These are phyloP conservation scores for Neonectria coccinea DNA, from an alignment of 2,329 filamentous ascomycete genomes.

Conservation along the genomic window DNA sequence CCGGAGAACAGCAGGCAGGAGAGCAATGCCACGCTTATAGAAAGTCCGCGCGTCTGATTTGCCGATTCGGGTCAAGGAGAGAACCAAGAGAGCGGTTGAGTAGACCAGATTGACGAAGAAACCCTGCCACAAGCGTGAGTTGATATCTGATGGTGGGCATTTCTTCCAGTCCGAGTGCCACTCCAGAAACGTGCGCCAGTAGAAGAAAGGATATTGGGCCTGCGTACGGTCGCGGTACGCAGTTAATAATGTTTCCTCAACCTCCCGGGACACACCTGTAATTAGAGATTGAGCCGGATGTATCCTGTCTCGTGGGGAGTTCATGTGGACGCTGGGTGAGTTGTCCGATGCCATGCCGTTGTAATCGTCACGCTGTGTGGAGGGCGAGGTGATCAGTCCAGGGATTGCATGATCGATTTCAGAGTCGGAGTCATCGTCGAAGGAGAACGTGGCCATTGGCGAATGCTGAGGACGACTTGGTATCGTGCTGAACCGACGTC, in stretches of 20 bases:
- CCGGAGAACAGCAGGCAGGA: slow-evolving; percentile 23
- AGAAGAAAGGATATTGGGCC: slow-evolving; percentile 44
- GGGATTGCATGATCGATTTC: slow-evolving; percentile 19
- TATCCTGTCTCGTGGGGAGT: not conserved
- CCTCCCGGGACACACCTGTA: slow-evolving; percentile 4
- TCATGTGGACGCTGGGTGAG: not conserved
- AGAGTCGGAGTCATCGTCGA: slow-evolving; percentile 13
- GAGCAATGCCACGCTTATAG: slow-evolving; percentile 37
- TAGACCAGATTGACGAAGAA: slow-evolving; percentile 48
- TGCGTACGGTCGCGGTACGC: slow-evolving; percentile 45
- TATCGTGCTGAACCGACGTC: not conserved
- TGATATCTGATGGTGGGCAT: slow-evolving; percentile 16
- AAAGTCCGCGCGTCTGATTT: slow-evolving; percentile 34
- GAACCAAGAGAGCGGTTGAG: slow-evolving; percentile 37
- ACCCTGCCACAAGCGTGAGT: slow-evolving; percentile 35
- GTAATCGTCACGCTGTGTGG: slow-evolving; percentile 7
- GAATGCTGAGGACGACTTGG: slow-evolving; percentile 3
- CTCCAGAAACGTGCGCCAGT: slow-evolving; percentile 30
- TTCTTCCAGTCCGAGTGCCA: slow-evolving; percentile 37
- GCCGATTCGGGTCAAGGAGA: slow-evolving; percentile 29
- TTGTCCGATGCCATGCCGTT: not conserved
- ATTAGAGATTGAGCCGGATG: slow-evolving; percentile 2
- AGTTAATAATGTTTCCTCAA: slow-evolving; percentile 39
- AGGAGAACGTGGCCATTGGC: not conserved
- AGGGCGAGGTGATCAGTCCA: slow-evolving; percentile 8